Evolutionary conservation across 768 basidiomycete species (phyloP).

Genomic region (Lanmaoa rubissima): DNA sequence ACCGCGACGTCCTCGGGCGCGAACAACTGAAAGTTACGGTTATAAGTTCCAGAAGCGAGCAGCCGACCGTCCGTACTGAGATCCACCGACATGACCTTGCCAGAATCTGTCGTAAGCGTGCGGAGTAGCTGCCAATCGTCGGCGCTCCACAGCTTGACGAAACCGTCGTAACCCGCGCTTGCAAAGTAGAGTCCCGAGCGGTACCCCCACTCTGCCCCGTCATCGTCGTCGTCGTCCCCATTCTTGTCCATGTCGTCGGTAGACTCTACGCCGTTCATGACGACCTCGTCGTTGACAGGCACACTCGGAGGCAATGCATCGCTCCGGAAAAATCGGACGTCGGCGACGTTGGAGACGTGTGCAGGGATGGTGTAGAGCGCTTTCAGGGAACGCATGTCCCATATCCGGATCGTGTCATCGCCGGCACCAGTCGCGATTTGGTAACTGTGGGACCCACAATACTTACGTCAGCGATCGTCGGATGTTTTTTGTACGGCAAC

Average conservation of each 20-base stretch:
- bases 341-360: constrained; percentile 92
- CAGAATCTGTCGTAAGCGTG: constrained; percentile 87
- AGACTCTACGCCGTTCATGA: constrained; percentile 49
- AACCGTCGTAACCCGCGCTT: constrained; percentile 91
- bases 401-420: constrained; percentile 97
- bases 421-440: constrained; percentile 97
- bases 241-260: constrained; percentile 20
- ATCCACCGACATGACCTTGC: constrained; percentile 99
- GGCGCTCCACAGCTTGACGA: constrained; percentile 94
- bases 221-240: constrained; percentile 28
- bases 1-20: constrained; percentile 63
- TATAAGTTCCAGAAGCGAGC: constrained; percentile 89
- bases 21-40: constrained; percentile 92
- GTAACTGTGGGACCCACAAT: constrained; percentile 52
- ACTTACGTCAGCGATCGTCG: constrained; percentile 10
- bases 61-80: constrained; percentile 78
- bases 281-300: constrained; percentile 40
- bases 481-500: neutral
- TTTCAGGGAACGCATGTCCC: constrained; percentile 94
- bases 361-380: constrained; percentile 96
- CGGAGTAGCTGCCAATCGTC: constrained; percentile 96
- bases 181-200: constrained; percentile 91
- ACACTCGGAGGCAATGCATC: constrained; percentile 50
- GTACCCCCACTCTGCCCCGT: constrained; percentile 60
- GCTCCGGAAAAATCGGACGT: constrained; percentile 89